Percentiles rank a stretch among this genome's conserved stretches.
Evolutionary conservation across 2,329 filamentous ascomycete genomes (phyloP).

Genomic region (Thielaviopsis populi): DNA sequence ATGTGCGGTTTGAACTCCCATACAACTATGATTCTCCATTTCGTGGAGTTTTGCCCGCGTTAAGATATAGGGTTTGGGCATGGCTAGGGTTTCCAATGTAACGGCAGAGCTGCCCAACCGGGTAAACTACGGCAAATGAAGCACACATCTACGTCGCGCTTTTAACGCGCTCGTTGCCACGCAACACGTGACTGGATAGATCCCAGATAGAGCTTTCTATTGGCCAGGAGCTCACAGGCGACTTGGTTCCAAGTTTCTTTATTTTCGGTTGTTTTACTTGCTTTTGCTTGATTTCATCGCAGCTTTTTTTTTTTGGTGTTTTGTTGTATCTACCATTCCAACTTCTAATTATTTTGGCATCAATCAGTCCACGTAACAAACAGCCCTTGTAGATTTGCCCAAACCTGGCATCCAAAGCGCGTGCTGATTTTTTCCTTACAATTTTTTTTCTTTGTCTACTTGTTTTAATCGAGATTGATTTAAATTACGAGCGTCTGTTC

Average conservation of each 20-base stretch:
- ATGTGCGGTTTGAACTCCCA: too few species aligned
- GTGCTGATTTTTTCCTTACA: background rate
- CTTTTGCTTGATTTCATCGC: background rate
- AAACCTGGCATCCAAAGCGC: background rate
- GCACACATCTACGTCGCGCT: background rate
- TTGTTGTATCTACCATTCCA: background rate
- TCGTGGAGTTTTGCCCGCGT: too few species aligned
- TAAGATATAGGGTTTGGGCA: too few species aligned
- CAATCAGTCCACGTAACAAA: background rate
- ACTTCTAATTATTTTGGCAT: background rate
- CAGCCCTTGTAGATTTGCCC: background rate
- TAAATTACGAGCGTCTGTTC: background rate
- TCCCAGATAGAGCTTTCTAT: background rate
- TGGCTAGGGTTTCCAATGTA: background rate
- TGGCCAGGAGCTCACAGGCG: background rate
- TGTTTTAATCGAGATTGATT: constrained; percentile 3
- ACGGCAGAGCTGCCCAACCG: constrained; percentile 2
- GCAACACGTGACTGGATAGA: background rate
- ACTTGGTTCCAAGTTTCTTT: background rate
- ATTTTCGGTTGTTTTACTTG: background rate
- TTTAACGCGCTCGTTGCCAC: background rate
- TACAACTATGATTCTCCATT: too few species aligned
- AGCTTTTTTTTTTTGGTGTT: background rate
- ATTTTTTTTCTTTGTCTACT: constrained; percentile 3
- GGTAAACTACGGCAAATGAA: background rate